Conservation (phyloP, 768 basidiomycete genomes). For the Royoungia palumana region DNA sequence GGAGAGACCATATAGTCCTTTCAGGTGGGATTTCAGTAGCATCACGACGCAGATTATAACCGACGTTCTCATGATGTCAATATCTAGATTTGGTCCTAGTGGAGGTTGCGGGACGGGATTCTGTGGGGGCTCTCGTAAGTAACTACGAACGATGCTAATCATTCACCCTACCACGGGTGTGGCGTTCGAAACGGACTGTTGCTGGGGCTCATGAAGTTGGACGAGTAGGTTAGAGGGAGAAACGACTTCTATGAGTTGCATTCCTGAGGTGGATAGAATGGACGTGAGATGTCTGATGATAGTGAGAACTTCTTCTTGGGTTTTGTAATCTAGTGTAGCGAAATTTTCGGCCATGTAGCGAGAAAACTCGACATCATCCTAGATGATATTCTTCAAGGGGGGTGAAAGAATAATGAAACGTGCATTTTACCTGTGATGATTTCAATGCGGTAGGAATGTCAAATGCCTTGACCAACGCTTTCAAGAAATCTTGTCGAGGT, state of each 20-base stretch:
- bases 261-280: conserved; percentile 74
- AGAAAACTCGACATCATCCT: conserved; percentile 83
- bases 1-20: conserved; percentile 75
- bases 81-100: conserved; percentile 8
- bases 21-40: conserved; percentile 83
- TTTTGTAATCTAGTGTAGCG: conserved; percentile 89
- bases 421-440: conserved; percentile 51
- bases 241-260: conserved; percentile 72
- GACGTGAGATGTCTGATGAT: conserved; percentile 78
- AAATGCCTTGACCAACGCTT: conserved; percentile 76
- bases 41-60: conserved; percentile 82
- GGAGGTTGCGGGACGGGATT: background rate
- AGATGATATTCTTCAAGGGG: background rate
- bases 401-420: too few relatives aligned
- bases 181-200: background rate
- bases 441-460: conserved; percentile 60
- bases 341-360: conserved; percentile 97
- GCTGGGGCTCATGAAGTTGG: conserved; percentile 45
- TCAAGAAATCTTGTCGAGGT: conserved; percentile 83
- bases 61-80: conserved; percentile 56
- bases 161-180: conserved; percentile 5
- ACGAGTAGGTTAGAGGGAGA: conserved; percentile 69
- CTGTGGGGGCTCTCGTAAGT: conserved; percentile 2
- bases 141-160: background rate
- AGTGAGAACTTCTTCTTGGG: conserved; percentile 86